phyloP scores from a whole-genome alignment of 495 filamentous ascomycete genomes.

The Penicillium egyptiacum region DNA sequence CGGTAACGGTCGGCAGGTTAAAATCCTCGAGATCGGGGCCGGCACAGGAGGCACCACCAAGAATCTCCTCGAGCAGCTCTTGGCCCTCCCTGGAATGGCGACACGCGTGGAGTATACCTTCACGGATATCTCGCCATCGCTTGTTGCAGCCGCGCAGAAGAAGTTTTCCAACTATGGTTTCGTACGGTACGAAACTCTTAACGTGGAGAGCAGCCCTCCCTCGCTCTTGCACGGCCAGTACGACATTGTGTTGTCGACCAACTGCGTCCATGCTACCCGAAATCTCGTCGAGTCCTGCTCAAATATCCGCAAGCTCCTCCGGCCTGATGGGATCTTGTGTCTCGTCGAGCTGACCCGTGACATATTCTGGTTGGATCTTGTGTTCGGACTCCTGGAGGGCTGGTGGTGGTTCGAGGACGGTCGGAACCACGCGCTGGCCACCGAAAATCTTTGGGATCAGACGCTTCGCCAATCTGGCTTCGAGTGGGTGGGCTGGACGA shows the following conservation, averaged over 20 bases:
- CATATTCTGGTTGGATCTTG: constrained; percentile 34
- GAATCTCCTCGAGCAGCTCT: constrained; percentile 26
- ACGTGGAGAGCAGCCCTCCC: constrained; percentile 35
- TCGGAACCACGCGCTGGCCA: constrained; percentile 23
- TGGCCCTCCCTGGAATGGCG: constrained; percentile 2
- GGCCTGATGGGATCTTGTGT: constrained; percentile 35
- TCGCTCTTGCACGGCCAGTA: constrained; percentile 20
- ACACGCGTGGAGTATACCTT: constrained; percentile 41
- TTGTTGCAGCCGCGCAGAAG: constrained; percentile 33
- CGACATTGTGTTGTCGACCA: constrained; percentile 40
- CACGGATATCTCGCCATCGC: constrained; percentile 39
- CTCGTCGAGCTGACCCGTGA: constrained; percentile 43
- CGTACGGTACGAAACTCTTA: constrained; percentile 31
- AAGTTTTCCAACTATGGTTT: constrained; percentile 27
- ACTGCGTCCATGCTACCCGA: constrained; percentile 47
- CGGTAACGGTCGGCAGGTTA: constrained; percentile 3
- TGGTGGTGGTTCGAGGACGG: constrained; percentile 40
- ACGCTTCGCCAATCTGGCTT: not conserved
- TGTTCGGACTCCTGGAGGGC: constrained; percentile 37
- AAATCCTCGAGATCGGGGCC: constrained; percentile 40
- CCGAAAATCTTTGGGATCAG: not conserved
- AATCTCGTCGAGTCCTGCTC: constrained; percentile 25
- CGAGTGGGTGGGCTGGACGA: constrained; percentile 1
- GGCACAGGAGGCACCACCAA: constrained; percentile 44
- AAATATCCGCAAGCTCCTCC: constrained; percentile 34